These are phyloP conservation scores for Gossypium mustelinum DNA, from an alignment of 345 rosid species.

Conservation along the genomic window DNA sequence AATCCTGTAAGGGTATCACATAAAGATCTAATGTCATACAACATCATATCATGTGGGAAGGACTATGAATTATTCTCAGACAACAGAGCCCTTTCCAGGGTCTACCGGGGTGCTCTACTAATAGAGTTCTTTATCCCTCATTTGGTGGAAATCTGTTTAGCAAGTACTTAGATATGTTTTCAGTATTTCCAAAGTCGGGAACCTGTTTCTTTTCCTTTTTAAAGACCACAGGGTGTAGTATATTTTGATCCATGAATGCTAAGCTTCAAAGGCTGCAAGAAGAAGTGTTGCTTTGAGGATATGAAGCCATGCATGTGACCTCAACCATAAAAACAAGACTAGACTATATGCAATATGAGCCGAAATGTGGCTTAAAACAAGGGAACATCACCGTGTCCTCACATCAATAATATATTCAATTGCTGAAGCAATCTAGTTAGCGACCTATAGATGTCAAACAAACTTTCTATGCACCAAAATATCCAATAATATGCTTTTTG, in stretches of 20 bases:
- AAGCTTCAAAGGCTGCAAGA: background rate
- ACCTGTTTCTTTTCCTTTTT: background rate
- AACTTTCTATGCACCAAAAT: slow-evolving; percentile 3
- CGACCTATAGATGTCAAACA: background rate
- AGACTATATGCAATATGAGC: background rate
- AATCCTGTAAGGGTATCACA: slow-evolving; percentile 51
- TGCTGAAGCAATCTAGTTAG: background rate
- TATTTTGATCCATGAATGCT: background rate
- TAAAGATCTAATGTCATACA: slow-evolving; percentile 11
- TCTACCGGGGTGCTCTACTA: background rate
- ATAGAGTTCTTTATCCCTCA: background rate
- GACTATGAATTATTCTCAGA: background rate
- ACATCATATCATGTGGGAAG: background rate
- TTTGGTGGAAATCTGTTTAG: background rate
- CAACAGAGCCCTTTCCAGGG: background rate
- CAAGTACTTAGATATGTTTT: background rate
- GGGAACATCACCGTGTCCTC: background rate
- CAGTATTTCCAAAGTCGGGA: background rate
- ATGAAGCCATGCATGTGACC: background rate
- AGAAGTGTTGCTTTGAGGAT: background rate
- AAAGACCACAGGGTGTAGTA: background rate
- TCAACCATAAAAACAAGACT: background rate
- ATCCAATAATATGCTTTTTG: background rate
- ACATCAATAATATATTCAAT: background rate
- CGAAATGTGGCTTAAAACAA: background rate